Conservation (phyloP, 371 early-diverging fungal genomes). For the Rhizopus arrhizus region DNA sequence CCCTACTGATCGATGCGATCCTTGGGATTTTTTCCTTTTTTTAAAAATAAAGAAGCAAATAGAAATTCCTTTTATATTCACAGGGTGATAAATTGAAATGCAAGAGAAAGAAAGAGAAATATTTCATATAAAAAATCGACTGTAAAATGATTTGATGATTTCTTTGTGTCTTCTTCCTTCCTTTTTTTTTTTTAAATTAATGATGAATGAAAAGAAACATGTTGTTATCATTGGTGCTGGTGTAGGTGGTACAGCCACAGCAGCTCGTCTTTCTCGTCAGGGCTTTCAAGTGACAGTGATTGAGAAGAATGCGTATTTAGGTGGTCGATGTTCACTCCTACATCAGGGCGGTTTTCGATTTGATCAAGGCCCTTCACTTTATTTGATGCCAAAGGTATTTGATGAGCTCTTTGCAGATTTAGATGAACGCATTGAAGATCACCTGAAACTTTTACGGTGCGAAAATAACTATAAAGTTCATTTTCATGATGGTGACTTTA, state of each 20-base stretch:
- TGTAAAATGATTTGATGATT: not conserved
- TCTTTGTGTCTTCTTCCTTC: constrained; percentile 2
- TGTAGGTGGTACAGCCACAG: constrained; percentile 61
- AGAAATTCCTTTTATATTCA: no score
- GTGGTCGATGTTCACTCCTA: constrained; percentile 64
- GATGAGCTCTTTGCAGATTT: constrained; percentile 60
- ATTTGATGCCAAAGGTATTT: constrained; percentile 64
- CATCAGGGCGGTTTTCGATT: constrained; percentile 56
- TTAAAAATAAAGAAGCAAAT: no score
- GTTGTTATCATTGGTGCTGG: constrained; percentile 60
- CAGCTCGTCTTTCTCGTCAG: constrained; percentile 58
- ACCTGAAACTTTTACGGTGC: constrained; percentile 56
- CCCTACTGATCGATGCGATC: no score
- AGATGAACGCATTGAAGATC: constrained; percentile 54
- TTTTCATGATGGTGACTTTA: constrained; percentile 57
- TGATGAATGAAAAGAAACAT: constrained; percentile 32
- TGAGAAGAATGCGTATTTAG: constrained; percentile 62
- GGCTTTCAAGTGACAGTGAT: constrained; percentile 61
- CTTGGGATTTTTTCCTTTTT: no score
- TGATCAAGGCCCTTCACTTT: constrained; percentile 69
- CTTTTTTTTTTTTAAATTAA: not conserved
- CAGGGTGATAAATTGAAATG: no score
- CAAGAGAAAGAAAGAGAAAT: no score
- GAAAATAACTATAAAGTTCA: constrained; percentile 67
- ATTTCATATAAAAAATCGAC: no score